Base-by-base conservation (phyloP, 1,284 basidiomycete species). In the Ganoderma boninense region DNA sequence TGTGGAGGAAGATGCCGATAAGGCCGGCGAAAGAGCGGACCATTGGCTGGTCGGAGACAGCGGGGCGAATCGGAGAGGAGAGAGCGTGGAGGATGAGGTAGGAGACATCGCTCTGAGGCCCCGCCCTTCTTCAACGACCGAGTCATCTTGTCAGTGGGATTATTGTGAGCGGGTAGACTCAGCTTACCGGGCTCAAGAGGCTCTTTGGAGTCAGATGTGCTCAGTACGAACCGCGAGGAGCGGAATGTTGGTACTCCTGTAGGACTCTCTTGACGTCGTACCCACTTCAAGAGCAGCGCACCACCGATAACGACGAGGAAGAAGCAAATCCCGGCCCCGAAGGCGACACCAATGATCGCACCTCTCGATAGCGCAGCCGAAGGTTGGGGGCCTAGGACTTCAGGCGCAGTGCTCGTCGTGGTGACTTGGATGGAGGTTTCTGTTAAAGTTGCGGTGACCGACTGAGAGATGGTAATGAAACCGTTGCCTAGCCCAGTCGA, bases 151-250 rank as follows among this genome's bases (percentile, higher is more conserved):
- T 35, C 35, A 59, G 32, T 20, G 20, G 57, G 3, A 8, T 35
- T 2, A 59, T 7, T 8, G 6, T 20, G 29, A 38, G 32, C 35
- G 20, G 4, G 16, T 3, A 38, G 32, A 20, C 0, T 18, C 3
- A 38, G 18, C 57, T 59, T 59, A 59, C 57, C 35, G 6, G 20
- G 57, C 20, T 2, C 20, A 40, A 59, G 20, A 59, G 57, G 57
- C 18, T n/a, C 35, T 59, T 59, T 59, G 11, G 57, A 59, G 35
- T 59, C 35, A 2, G 57, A 59, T 6, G 35, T 40, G 57, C 40
- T 59, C 57, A 59, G 35, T 10, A 59, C 57, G n/a, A 59, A 59
- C 35, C 40, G 57, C 1, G 57, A 59, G 57, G 35, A 59, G 20
- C 57, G 57, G 35, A 59, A 59, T 1, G 57, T 59, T 40, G 57